Base-by-base conservation (phyloP, 257 asterid species). In the Solanum rostratum region DNA sequence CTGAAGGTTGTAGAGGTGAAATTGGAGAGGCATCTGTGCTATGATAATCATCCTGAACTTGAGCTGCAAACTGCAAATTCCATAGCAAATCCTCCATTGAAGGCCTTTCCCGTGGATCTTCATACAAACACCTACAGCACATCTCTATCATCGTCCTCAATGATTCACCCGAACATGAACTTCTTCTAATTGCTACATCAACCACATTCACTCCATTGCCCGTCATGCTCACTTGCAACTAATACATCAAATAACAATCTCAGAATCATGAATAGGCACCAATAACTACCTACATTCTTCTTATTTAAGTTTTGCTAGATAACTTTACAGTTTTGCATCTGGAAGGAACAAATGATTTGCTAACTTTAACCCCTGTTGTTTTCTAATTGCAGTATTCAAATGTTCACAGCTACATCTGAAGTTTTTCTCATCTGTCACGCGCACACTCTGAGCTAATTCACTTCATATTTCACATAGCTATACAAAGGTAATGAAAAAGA, bases 41-140 rank as follows among this genome's bases (percentile, higher is more conserved):
- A 90, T 33, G 93, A 90, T 79, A 79, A 16, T 89, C 93, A 54
- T 92, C 97, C 87, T 96, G 97, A 73, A 94, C 98, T 88, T 96
- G 99, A 79, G 97, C 94, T 84, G 98, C 98, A 90, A 92, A 96
- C 87, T 92, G 99, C 92, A 96, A 73, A 86, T 96, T 93, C 99
- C 99, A 96, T 37, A 94, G 91, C 22, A 96, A 89, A 45, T 96
- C 99, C 87, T 96, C 99, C 43, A 94, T 87, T 2, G 99, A 92
- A 53, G 99, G 98, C 80, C 98, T 90, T 49, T 93, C 97, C 5
- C 79, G 83, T 22, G 95, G 92, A 86, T 94, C 93, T 37, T 89
- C 82, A 3, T 85, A 45, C 87, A 96, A 90, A 88, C 99, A 94
- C 86, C 98, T 90, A 88, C 93, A 90, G 90, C 99, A 93, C 41